Percentiles rank a stretch among this genome's conserved stretches.
These are phyloP conservation scores for Pichia sp. DNA, from an alignment of 1,139 yeast genomes.

Conservation along the genomic window DNA sequence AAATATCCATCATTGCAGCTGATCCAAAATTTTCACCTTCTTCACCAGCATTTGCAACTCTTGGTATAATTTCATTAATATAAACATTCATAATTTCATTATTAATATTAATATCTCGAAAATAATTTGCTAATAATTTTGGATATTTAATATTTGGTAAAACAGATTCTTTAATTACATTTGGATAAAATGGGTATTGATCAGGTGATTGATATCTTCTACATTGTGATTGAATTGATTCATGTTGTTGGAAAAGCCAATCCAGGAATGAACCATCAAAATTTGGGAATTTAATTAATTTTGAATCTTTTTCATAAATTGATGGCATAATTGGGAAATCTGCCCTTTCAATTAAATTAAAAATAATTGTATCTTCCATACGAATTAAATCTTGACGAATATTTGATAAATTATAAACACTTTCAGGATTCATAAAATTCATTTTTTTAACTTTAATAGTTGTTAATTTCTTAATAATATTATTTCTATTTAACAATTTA, in stretches of 20 bases:
- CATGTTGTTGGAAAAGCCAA: conserved; percentile 75
- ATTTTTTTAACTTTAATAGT: no score
- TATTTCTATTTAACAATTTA: no score
- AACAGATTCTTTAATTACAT: conserved; percentile 56
- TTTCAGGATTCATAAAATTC: conserved; percentile 82
- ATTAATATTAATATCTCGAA: conserved; percentile 73
- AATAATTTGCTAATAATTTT: conserved; percentile 63
- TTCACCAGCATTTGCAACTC: conserved; percentile 66
- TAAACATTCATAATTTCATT: conserved; percentile 60
- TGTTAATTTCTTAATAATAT: no score
- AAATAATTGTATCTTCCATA: conserved; percentile 95
- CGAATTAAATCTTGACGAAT: conserved; percentile 81
- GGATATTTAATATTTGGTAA: conserved; percentile 81
- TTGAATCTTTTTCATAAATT: conserved; percentile 58
- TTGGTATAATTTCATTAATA: conserved; percentile 65
- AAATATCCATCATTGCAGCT: conserved; percentile 79
- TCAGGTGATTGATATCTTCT: conserved; percentile 94
- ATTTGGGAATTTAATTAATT: conserved; percentile 47
- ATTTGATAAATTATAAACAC: conserved; percentile 74
- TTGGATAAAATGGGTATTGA: conserved; percentile 86
- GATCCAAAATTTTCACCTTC: conserved; percentile 86
- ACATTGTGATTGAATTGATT: conserved; percentile 73
- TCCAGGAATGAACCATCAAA: conserved; percentile 82
- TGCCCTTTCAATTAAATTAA: conserved; percentile 86
- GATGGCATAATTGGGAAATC: conserved; percentile 76